Conservation (phyloP, 148 eudicot species). For the Rheum nobile region DNA sequence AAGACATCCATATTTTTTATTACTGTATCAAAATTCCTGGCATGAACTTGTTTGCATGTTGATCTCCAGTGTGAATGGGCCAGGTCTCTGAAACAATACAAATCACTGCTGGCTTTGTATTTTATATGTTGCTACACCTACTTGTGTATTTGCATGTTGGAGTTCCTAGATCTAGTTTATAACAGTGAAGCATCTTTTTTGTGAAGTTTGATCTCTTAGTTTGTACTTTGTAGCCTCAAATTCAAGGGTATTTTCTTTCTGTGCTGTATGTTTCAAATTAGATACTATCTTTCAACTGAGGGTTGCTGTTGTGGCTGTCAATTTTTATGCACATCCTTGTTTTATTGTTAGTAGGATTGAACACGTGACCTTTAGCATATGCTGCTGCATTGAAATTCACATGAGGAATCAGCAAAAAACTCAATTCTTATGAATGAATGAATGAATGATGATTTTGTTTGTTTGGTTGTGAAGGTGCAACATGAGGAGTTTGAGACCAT, state of each 20-base stretch:
- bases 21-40: constrained; percentile 7
- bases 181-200: background rate
- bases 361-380: background rate
- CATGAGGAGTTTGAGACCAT: constrained; percentile 43
- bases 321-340: background rate
- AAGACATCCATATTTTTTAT: background rate
- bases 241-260: background rate
- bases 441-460: background rate
- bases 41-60: constrained; percentile 4
- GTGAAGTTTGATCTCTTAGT: background rate
- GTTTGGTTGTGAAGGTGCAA: constrained; percentile 19
- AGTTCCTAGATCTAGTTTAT: background rate
- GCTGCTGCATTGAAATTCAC: too few relatives aligned
- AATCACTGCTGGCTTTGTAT: background rate
- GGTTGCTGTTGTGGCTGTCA: background rate
- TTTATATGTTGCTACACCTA: background rate
- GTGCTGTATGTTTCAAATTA: background rate
- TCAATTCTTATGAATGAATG: background rate
- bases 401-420: background rate
- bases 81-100: constrained; percentile 2
- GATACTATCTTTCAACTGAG: too few relatives aligned
- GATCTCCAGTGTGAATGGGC: background rate
- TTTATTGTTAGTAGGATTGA: background rate
- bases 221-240: background rate
- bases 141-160: background rate